Conservation (phyloP, 192 early-diverging fungal genomes). For the Umbelopsis isabellina region DNA sequence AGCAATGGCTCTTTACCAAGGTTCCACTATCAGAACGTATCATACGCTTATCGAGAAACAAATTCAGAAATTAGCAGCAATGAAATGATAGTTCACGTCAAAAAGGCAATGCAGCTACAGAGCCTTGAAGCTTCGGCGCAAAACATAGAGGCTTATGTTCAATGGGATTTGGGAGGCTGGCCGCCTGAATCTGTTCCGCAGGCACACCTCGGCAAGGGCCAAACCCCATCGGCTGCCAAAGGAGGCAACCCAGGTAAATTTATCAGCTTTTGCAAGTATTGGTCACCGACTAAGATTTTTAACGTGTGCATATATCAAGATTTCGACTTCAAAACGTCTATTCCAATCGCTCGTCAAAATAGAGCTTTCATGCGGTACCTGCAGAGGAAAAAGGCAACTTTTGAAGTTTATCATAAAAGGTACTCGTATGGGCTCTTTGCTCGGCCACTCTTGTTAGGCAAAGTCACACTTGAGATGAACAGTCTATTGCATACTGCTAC, state of each 20-base stretch:
- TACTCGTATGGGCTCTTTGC: conserved; percentile 55
- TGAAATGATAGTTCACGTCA: conserved; percentile 67
- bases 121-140: conserved; percentile 52
- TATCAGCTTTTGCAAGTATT: background rate
- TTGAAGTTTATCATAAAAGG: conserved; percentile 71
- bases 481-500: conserved; percentile 63
- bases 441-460: conserved; percentile 62
- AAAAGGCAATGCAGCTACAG: conserved; percentile 57
- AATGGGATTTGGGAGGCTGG: conserved; percentile 77
- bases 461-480: conserved; percentile 57
- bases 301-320: conserved; percentile 38
- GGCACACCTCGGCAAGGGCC: conserved; percentile 64
- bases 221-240: conserved; percentile 53
- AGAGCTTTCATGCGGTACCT: conserved; percentile 65
- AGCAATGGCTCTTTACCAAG: conserved; percentile 42
- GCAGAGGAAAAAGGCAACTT: conserved; percentile 66
- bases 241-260: conserved; percentile 56
- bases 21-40: conserved; percentile 61
- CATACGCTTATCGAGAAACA: conserved; percentile 52
- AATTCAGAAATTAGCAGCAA: conserved; percentile 60
- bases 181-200: conserved; percentile 57
- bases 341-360: conserved; percentile 64
- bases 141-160: conserved; percentile 68
- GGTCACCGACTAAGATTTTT: background rate
- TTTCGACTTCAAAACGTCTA: conserved; percentile 53